phyloP scores from a whole-genome alignment of 2,329 filamentous ascomycete species.

The Xylariaceae sp. region DNA sequence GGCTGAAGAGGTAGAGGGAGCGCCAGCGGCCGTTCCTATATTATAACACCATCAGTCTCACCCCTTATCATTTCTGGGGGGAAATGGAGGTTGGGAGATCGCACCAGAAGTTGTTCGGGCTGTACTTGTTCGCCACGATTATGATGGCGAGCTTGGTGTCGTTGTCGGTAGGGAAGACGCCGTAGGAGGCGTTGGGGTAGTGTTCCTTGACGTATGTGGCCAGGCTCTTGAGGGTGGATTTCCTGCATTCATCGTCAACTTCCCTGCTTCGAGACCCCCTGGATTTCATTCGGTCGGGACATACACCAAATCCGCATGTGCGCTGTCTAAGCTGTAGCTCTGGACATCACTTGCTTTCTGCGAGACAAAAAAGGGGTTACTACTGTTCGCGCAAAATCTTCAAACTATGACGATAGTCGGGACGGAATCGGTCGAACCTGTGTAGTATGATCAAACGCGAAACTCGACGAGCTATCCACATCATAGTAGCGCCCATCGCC shows the following conservation, averaged over 20 bases:
- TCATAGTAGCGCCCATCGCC: slow-evolving; percentile 85
- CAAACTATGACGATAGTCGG: too few relatives aligned
- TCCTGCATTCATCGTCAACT: slow-evolving; percentile 45
- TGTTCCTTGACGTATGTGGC: slow-evolving; percentile 77
- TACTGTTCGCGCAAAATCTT: too few relatives aligned
- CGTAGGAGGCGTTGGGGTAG: slow-evolving; percentile 74
- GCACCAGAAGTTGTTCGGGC: slow-evolving; percentile 90
- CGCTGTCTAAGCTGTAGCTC: slow-evolving; percentile 70
- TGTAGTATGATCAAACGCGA: slow-evolving; percentile 77
- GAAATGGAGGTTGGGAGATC: too few relatives aligned
- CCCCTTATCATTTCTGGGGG: too few relatives aligned
- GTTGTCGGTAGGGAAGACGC: slow-evolving; percentile 74
- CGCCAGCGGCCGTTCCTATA: slow-evolving; percentile 97
- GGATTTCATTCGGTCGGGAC: slow-evolving; percentile 27
- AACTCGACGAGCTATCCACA: slow-evolving; percentile 79
- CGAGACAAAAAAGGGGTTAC: slow-evolving; percentile 6
- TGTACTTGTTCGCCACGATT: slow-evolving; percentile 94
- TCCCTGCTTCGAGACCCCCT: background rate
- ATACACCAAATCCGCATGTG: slow-evolving; percentile 75
- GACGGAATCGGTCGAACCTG: slow-evolving; percentile 47
- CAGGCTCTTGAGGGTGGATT: slow-evolving; percentile 76
- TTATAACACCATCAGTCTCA: too few relatives aligned
- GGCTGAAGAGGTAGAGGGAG: slow-evolving; percentile 74
- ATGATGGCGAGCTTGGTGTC: slow-evolving; percentile 74
- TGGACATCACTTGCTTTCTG: slow-evolving; percentile 79